These are phyloP conservation scores for Yamadazyma mexicana DNA, from an alignment of 1,139 yeast genomes.

Conservation along the genomic window DNA sequence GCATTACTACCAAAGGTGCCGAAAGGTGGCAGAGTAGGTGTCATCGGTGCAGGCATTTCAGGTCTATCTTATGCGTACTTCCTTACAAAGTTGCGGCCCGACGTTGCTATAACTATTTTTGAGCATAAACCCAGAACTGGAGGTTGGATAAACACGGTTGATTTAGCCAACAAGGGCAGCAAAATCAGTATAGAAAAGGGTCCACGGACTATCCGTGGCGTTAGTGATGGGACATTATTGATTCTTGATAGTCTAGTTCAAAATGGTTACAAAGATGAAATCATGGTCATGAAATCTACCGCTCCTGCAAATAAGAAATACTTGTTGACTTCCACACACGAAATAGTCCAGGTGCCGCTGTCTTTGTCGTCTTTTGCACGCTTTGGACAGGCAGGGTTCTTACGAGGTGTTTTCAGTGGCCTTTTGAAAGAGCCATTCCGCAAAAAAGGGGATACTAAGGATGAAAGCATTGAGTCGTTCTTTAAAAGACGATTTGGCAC, in stretches of 20 bases:
- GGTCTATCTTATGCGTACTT: conserved; percentile 82
- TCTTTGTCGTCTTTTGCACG: conserved; percentile 33
- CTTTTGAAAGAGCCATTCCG: conserved; percentile 47
- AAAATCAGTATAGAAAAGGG: conserved; percentile 61
- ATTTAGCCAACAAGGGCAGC: conserved; percentile 12
- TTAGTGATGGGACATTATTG: conserved; percentile 62
- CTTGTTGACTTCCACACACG: conserved; percentile 39
- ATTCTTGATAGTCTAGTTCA: conserved; percentile 57
- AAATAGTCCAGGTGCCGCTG: conserved; percentile 56
- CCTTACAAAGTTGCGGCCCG: conserved; percentile 68
- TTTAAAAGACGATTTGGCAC: conserved; percentile 68
- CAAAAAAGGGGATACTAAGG: conserved; percentile 29
- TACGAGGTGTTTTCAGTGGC: conserved; percentile 30
- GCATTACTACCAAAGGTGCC: conserved; percentile 1
- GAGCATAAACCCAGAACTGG: conserved; percentile 62
- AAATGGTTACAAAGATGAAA: conserved; percentile 39
- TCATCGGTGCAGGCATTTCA: conserved; percentile 86
- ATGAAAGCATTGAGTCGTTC: conserved; percentile 73
- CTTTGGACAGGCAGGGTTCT: conserved; percentile 46
- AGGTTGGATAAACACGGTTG: conserved; percentile 72
- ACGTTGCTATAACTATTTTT: conserved; percentile 58
- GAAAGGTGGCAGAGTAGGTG: conserved; percentile 50
- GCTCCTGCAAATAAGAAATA: conserved; percentile 65
- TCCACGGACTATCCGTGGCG: conserved; percentile 72
- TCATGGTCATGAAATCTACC: conserved; percentile 48